Percentiles rank a stretch among this genome's conserved stretches.
These are phyloP conservation scores for Hyaloperonospora brassicae DNA, from an alignment of 352 stramenopile genomes.

Conservation along the genomic window DNA sequence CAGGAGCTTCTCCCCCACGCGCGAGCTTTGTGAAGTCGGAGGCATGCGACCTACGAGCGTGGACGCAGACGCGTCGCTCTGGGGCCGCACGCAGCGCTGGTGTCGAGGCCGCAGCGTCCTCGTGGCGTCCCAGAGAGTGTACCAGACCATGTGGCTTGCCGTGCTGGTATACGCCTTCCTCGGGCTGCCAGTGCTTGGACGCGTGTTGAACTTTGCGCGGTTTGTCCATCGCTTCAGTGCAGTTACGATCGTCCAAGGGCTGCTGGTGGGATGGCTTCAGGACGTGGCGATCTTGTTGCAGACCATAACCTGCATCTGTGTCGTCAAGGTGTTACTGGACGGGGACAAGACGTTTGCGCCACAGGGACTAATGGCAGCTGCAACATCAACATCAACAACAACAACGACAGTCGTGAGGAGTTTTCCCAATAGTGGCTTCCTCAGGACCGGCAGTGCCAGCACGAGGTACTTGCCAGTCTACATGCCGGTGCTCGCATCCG, in stretches of 20 bases:
- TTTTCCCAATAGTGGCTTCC: slow-evolving; percentile 30
- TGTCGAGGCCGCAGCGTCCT: slow-evolving; percentile 21
- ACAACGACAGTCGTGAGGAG: neutral
- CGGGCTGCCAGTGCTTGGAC: slow-evolving; percentile 49
- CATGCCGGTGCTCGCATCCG: slow-evolving; percentile 46
- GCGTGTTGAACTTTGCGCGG: slow-evolving; percentile 50
- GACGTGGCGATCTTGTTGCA: slow-evolving; percentile 62
- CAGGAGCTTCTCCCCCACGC: slow-evolving; percentile 30
- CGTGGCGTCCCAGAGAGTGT: slow-evolving; percentile 33
- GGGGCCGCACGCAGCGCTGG: slow-evolving; percentile 22
- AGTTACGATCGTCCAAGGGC: slow-evolving; percentile 36
- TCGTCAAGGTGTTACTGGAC: slow-evolving; percentile 61
- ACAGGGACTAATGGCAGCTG: slow-evolving; percentile 10
- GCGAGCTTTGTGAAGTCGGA: slow-evolving; percentile 14
- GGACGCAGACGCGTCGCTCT: slow-evolving; percentile 20
- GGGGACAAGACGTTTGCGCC: slow-evolving; percentile 13
- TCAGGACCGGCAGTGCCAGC: slow-evolving; percentile 23
- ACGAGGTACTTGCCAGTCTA: slow-evolving; percentile 45
- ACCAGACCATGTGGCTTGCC: slow-evolving; percentile 58
- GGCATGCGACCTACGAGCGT: slow-evolving; percentile 16
- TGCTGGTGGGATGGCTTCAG: slow-evolving; percentile 42
- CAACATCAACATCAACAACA: neutral
- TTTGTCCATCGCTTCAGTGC: slow-evolving; percentile 50
- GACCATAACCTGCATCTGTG: slow-evolving; percentile 49
- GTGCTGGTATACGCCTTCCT: slow-evolving; percentile 62